These are phyloP conservation scores for Podaxis sp. DNA, from an alignment of 768 basidiomycete genomes.

Conservation along the genomic window DNA sequence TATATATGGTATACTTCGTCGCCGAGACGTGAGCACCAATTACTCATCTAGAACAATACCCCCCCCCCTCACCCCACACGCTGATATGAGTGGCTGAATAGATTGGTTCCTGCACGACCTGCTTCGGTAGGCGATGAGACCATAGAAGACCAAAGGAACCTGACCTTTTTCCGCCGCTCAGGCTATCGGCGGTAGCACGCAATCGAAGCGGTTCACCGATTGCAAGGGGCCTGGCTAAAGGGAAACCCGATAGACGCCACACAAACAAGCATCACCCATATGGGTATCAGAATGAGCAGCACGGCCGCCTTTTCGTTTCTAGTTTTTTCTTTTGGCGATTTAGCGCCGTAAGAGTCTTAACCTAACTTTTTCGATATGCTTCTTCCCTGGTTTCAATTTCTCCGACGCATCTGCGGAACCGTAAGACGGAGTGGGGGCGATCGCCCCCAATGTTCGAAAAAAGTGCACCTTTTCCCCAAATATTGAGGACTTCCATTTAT, in stretches of 20 bases:
- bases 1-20: background rate
- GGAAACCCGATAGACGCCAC: conserved; percentile 1
- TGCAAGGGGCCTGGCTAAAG: background rate
- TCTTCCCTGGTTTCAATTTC: background rate
- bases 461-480: background rate
- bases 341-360: background rate
- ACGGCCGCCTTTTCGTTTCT: background rate
- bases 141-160: background rate
- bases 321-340: background rate
- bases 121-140: background rate
- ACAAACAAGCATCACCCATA: background rate
- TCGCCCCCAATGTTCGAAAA: background rate
- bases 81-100: background rate
- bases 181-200: conserved; percentile 6
- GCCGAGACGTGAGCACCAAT: background rate
- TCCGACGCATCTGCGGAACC: conserved; percentile 2
- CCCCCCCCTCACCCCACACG: background rate
- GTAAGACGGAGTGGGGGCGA: background rate
- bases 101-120: background rate
- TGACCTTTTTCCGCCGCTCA: conserved; percentile 9
- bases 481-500: background rate
- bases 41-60: background rate
- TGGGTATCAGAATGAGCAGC: background rate
- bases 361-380: background rate
- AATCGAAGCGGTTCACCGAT: conserved; percentile 1